These are phyloP conservation scores for Hyparrhenia diplandra DNA, from an alignment of 176 grass and related monocot genomes.

Conservation along the genomic window DNA sequence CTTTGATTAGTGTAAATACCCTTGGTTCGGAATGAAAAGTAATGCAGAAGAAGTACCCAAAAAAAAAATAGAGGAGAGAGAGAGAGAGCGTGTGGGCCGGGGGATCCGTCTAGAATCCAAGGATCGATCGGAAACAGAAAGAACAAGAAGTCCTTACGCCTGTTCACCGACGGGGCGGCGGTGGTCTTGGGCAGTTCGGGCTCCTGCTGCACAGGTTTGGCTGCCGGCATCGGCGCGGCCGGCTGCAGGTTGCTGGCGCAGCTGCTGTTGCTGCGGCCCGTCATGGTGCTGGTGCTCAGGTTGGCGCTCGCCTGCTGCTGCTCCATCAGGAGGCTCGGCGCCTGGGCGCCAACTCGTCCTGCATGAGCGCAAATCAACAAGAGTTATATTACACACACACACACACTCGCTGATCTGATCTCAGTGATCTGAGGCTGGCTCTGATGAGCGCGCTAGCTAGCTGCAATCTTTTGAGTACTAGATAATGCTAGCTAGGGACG, in stretches of 20 bases:
- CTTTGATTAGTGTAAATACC: neutral
- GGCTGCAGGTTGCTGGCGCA: constrained; percentile 46
- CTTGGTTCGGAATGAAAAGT: neutral
- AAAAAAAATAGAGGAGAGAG: neutral
- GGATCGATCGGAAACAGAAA: neutral
- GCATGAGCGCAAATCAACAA: neutral
- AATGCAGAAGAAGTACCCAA: neutral
- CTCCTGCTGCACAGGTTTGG: constrained; percentile 50
- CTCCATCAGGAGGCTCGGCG: constrained; percentile 71
- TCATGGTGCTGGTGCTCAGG: constrained; percentile 27
- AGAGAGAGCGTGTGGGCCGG: neutral
- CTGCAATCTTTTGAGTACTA: too few species aligned
- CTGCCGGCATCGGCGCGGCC: constrained; percentile 11
- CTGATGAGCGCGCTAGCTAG: too few species aligned
- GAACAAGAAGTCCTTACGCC: constrained; percentile 49
- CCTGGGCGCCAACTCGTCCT: constrained; percentile 73
- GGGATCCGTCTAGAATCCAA: neutral
- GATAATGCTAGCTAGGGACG: too few species aligned
- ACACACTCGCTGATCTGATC: neutral
- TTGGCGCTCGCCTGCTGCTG: constrained; percentile 42
- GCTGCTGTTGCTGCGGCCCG: constrained; percentile 45
- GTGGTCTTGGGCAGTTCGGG: constrained; percentile 57
- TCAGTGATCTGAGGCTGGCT: neutral
- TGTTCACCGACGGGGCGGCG: constrained; percentile 51
- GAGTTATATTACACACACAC: too few species aligned